A percentile compares a stretch with the other conserved stretches of the same genome.
phyloP scores from a whole-genome alignment of 805 yeast genomes.

The Yamadazyma philogaea region DNA sequence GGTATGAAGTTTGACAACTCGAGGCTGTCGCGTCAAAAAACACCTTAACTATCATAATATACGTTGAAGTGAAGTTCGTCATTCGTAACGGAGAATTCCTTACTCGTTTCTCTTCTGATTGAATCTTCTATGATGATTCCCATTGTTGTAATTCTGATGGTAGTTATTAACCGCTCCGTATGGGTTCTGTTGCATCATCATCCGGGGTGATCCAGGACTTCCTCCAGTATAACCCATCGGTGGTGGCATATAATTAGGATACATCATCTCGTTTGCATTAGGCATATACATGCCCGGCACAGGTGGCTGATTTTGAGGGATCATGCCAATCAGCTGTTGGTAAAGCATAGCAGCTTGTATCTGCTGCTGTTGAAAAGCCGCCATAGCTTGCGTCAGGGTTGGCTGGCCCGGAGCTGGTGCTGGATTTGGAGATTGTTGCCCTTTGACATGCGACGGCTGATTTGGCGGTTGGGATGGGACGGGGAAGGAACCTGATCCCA shows the following conservation, averaged over 20 bases:
- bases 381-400: conserved; percentile 18
- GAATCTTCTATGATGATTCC: conserved; percentile 15
- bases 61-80: conserved; percentile 5
- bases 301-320: conserved; percentile 35
- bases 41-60: conserved; percentile 1
- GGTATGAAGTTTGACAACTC: background rate
- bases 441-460: background rate
- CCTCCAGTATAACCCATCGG: conserved; percentile 25
- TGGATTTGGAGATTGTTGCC: conserved; percentile 15
- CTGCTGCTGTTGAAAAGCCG: conserved; percentile 35
- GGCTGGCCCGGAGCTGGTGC: conserved; percentile 17
- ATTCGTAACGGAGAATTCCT: background rate
- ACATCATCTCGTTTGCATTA: conserved; percentile 9
- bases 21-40: background rate
- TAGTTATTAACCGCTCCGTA: conserved; percentile 5
- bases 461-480: conserved; percentile 29
- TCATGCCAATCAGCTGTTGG: conserved; percentile 31
- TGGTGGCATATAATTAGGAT: conserved; percentile 34
- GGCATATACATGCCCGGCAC: conserved; percentile 15
- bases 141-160: conserved; percentile 7
- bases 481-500: conserved; percentile 1
- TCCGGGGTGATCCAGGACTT: conserved; percentile 7
- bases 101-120: conserved; percentile 13
- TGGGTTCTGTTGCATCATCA: conserved; percentile 11
- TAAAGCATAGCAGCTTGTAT: conserved; percentile 38